A percentile compares a stretch with the other conserved stretches of the same genome.
Conservation (phyloP, 441 rosid species). For the Pelargonium citronellum region DNA sequence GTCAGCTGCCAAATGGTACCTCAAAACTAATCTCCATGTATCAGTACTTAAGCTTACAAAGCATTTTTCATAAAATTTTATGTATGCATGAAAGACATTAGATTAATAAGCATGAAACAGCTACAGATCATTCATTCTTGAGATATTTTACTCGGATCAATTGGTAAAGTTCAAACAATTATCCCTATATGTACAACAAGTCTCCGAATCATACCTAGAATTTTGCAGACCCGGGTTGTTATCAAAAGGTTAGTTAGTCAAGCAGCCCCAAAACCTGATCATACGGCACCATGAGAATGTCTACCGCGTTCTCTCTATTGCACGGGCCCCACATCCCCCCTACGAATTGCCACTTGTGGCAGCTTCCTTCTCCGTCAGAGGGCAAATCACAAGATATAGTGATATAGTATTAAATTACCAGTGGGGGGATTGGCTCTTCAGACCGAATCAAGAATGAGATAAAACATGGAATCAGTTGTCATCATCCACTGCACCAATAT, state of each 20-base stretch:
- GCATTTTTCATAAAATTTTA: too few species aligned
- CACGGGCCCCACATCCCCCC: constrained; percentile 15
- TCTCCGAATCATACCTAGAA: constrained; percentile 36
- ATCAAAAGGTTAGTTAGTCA: constrained; percentile 34
- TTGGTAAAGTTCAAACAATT: constrained; percentile 38
- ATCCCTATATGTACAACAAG: constrained; percentile 53
- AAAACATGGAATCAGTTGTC: constrained; percentile 56
- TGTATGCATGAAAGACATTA: not conserved
- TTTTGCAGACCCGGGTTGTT: constrained; percentile 25
- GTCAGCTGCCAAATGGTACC: too few species aligned
- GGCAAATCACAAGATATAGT: constrained; percentile 18
- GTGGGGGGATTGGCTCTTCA: constrained; percentile 25
- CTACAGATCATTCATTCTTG: constrained; percentile 32
- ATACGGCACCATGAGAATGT: constrained; percentile 18
- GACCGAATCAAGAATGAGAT: constrained; percentile 29
- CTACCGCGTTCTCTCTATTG: constrained; percentile 16
- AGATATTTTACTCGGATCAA: constrained; percentile 40
- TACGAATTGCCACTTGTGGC: constrained; percentile 27
- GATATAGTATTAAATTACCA: constrained; percentile 23
- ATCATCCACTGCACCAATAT: constrained; percentile 83
- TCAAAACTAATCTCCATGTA: too few species aligned
- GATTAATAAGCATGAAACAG: constrained; percentile 35
- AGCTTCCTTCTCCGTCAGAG: constrained; percentile 26
- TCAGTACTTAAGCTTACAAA: too few species aligned
- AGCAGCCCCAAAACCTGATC: constrained; percentile 20